phyloP scores from a whole-genome alignment of 1,284 basidiomycete species.

The Vanrija sp. region DNA sequence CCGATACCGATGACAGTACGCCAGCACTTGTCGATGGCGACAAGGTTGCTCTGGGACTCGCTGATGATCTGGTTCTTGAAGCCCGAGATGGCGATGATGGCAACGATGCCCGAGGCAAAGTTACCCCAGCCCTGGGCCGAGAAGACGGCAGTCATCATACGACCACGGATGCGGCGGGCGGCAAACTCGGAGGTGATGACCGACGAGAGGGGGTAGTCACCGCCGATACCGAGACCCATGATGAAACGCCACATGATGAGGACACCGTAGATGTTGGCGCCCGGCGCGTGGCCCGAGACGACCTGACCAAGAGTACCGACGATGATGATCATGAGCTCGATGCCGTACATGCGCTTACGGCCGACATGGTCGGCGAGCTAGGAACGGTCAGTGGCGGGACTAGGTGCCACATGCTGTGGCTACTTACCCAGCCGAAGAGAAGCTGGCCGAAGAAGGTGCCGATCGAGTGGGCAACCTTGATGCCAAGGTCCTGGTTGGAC shows the following conservation, averaged over 20 bases:
- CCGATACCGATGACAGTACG: constrained; percentile 53
- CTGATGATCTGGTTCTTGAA: constrained; percentile 63
- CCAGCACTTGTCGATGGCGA: constrained; percentile 53
- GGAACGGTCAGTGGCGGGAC: background rate
- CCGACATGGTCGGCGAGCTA: constrained; percentile 50
- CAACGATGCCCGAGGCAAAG: constrained; percentile 63
- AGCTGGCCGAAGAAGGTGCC: constrained; percentile 53
- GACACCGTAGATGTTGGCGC: constrained; percentile 65
- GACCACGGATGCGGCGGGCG: constrained; percentile 59
- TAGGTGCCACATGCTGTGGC: background rate
- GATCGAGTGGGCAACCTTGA: constrained; percentile 61
- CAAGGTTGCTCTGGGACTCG: constrained; percentile 47
- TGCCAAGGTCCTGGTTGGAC: constrained; percentile 61
- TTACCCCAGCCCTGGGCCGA: constrained; percentile 56
- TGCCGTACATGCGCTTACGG: constrained; percentile 52
- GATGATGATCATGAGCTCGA: constrained; percentile 44
- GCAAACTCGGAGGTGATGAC: constrained; percentile 65
- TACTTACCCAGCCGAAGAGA: constrained; percentile 46
- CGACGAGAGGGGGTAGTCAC: constrained; percentile 58
- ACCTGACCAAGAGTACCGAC: constrained; percentile 52
- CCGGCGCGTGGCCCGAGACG: constrained; percentile 57
- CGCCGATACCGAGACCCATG: constrained; percentile 63
- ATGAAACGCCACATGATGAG: constrained; percentile 63
- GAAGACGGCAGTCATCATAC: constrained; percentile 55
- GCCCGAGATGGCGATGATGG: constrained; percentile 62